A percentile compares a stretch with the other conserved stretches of the same genome.
Evolutionary conservation across 2,329 filamentous ascomycete genomes (phyloP).

Genomic region (Paecilomyces dactylethromorphus): DNA sequence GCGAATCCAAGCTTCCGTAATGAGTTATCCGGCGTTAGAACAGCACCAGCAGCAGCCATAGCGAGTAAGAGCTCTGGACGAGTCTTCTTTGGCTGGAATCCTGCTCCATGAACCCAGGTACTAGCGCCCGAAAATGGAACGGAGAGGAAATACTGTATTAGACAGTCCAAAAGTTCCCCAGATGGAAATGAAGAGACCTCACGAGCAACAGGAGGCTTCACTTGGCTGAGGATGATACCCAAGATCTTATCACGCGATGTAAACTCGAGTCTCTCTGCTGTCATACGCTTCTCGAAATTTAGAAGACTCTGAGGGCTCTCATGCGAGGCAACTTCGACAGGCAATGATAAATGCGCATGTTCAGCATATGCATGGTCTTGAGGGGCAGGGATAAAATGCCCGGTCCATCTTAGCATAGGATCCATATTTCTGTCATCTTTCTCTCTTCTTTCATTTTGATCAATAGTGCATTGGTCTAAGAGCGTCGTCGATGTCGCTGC

Average conservation of each 20-base stretch:
- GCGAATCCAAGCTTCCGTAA: conserved; percentile 32
- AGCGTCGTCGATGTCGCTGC: too few species aligned
- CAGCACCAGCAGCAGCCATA: conserved; percentile 29
- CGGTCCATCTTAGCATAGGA: conserved; percentile 17
- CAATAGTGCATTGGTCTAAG: too few species aligned
- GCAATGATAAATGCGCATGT: conserved; percentile 25
- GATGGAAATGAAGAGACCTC: conserved; percentile 25
- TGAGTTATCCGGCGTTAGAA: conserved; percentile 23
- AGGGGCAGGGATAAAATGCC: conserved; percentile 23
- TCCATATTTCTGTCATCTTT: conserved; percentile 3
- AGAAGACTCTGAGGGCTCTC: conserved; percentile 5
- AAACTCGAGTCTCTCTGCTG: conserved; percentile 1
- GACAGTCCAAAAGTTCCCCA: conserved; percentile 23
- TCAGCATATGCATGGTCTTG: conserved; percentile 25
- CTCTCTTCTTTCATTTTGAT: too few species aligned
- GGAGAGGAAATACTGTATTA: conserved; percentile 26
- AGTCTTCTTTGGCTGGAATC: conserved; percentile 23
- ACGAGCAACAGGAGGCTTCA: conserved; percentile 1
- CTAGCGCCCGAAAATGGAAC: conserved; percentile 7
- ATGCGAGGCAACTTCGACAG: conserved; percentile 6
- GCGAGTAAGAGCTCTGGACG: conserved; percentile 26
- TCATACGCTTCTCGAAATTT: conserved; percentile 10
- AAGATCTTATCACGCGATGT: conserved; percentile 5
- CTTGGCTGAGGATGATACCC: conserved; percentile 3
- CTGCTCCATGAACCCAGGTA: conserved; percentile 25